Evolutionary conservation across 345 rosid genomes (phyloP).

Genomic region (Salix udensis): DNA sequence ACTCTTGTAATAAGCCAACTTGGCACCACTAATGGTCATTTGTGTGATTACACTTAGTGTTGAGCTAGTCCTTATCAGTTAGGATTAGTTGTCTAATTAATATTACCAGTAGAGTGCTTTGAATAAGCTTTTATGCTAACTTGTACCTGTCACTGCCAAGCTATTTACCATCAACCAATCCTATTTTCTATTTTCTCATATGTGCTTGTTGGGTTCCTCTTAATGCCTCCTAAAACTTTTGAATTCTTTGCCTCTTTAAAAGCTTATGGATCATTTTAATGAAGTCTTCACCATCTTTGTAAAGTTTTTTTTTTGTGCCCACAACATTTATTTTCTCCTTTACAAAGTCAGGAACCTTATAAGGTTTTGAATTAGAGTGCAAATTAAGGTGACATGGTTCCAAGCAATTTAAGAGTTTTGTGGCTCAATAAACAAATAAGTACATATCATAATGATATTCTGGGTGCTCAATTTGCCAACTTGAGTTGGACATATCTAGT

Average conservation of each 20-base stretch:
- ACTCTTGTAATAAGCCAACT: too few species aligned
- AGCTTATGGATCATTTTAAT: not conserved
- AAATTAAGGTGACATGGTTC: slow-evolving; percentile 6
- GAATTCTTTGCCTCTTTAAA: not conserved
- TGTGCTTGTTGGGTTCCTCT: too few species aligned
- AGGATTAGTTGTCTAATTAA: not conserved
- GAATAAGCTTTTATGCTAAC: not conserved
- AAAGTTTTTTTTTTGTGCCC: not conserved
- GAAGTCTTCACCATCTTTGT: too few species aligned
- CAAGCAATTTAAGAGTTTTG: not conserved
- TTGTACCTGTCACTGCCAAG: not conserved
- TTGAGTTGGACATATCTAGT: not conserved
- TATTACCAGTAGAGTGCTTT: not conserved
- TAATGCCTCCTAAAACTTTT: too few species aligned
- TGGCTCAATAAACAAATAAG: slow-evolving; percentile 13
- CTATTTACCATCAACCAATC: not conserved
- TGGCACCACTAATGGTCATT: too few species aligned
- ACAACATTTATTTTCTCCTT: not conserved
- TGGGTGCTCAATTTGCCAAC: slow-evolving; percentile 16
- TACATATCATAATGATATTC: slow-evolving; percentile 7
- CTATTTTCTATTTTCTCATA: too few species aligned
- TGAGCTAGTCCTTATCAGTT: too few species aligned
- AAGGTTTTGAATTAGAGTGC: too few species aligned
- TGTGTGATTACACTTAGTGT: too few species aligned
- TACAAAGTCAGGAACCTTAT: not conserved